Conservation (phyloP, 169 alveolate species). For the Plasmodium blacklocki region DNA sequence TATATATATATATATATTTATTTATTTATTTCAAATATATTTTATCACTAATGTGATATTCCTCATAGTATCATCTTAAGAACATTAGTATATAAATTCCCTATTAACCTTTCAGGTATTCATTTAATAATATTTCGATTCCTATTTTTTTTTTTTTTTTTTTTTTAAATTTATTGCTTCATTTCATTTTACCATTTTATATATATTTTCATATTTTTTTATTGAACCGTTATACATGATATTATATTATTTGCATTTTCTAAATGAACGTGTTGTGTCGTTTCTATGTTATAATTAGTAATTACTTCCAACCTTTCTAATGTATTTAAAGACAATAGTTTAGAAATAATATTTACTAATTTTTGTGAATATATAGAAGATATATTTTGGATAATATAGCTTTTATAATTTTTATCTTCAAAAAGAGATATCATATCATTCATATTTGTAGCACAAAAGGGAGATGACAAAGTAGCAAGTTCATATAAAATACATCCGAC, state of each 20-base stretch:
- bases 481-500: conserved; percentile 81
- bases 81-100: too few species aligned
- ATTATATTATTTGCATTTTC: conserved; percentile 8
- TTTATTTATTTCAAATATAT: too few species aligned
- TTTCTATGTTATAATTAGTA: conserved; percentile 23
- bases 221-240: neutral
- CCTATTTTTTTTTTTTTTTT: neutral
- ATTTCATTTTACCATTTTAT: neutral
- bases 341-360: conserved; percentile 52
- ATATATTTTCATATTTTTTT: neutral
- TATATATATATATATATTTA: too few species aligned
- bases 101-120: too few species aligned
- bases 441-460: conserved; percentile 65
- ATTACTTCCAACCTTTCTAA: conserved; percentile 53
- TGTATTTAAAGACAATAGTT: conserved; percentile 46
- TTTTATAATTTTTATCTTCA: conserved; percentile 73
- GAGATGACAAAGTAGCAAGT: conserved; percentile 78
- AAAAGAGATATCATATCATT: conserved; percentile 53
- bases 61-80: too few species aligned
- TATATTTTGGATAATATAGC: conserved; percentile 41
- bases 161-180: neutral
- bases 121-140: too few species aligned
- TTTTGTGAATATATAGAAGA: conserved; percentile 47
- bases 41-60: too few species aligned
- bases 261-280: conserved; percentile 3